Evolutionary conservation across 2,329 filamentous ascomycete genomes (phyloP).

Genomic region (Colletotrichum spinosum): DNA sequence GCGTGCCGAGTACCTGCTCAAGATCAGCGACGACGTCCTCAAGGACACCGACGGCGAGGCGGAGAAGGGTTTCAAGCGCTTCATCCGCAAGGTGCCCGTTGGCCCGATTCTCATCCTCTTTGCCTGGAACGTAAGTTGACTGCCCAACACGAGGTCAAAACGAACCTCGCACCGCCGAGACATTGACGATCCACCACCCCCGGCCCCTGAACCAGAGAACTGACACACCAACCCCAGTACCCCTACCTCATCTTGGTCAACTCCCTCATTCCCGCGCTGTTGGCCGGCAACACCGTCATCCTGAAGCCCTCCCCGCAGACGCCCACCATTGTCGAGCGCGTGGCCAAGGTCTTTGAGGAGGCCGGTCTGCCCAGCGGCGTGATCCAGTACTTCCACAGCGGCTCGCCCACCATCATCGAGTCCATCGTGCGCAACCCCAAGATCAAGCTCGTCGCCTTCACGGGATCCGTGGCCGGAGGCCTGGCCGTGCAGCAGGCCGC

Average conservation of each 20-base stretch:
- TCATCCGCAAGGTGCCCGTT: slow-evolving; percentile 87
- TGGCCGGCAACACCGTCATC: slow-evolving; percentile 91
- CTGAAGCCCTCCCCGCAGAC: slow-evolving; percentile 96
- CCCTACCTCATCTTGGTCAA: slow-evolving; percentile 95
- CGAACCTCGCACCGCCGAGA: slow-evolving; percentile 1
- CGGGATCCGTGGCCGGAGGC: slow-evolving; percentile 89
- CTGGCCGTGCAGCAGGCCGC: slow-evolving; percentile 88
- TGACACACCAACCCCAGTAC: slow-evolving; percentile 68
- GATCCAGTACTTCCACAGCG: slow-evolving; percentile 92
- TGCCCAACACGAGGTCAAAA: not conserved
- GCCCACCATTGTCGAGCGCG: slow-evolving; percentile 88
- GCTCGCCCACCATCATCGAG: slow-evolving; percentile 81
- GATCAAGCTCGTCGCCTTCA: slow-evolving; percentile 89
- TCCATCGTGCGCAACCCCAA: slow-evolving; percentile 80
- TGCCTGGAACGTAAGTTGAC: slow-evolving; percentile 86
- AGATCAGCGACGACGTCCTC: slow-evolving; percentile 82
- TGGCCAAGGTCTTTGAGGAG: slow-evolving; percentile 79
- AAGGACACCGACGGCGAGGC: slow-evolving; percentile 84
- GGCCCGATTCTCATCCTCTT: slow-evolving; percentile 92
- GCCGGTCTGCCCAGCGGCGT: slow-evolving; percentile 87
- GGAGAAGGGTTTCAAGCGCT: slow-evolving; percentile 90
- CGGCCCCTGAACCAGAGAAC: slow-evolving; percentile 8
- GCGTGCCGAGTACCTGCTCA: slow-evolving; percentile 86
- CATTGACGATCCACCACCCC: not conserved
- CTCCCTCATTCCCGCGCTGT: slow-evolving; percentile 89